A percentile compares a stretch with the other conserved stretches of the same genome.
Evolutionary conservation across 2,329 filamentous ascomycete species (phyloP).

Genomic region (Periconia sp.): DNA sequence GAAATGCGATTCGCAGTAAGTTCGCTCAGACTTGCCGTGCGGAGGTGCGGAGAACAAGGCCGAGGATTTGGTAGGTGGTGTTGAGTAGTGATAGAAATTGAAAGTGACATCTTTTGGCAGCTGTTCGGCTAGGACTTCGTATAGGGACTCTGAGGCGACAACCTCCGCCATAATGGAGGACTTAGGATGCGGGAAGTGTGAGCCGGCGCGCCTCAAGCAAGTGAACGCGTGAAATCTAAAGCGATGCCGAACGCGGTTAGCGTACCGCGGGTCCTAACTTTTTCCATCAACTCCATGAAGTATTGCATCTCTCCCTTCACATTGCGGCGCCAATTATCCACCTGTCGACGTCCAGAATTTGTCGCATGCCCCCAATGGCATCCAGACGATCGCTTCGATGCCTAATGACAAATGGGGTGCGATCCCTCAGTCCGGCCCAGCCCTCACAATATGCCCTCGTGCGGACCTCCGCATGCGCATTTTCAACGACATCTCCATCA

Average conservation of each 20-base stretch:
- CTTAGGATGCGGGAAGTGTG: conserved; percentile 7
- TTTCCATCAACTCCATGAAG: too few species aligned
- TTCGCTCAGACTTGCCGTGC: conserved; percentile 73
- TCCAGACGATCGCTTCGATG: conserved; percentile 52
- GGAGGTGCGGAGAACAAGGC: conserved; percentile 82
- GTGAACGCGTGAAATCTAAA: conserved; percentile 17
- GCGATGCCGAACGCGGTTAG: too few species aligned
- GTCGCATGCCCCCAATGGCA: conserved; percentile 49
- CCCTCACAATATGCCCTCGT: conserved; percentile 29
- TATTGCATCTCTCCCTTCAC: too few species aligned
- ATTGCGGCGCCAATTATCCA: conserved; percentile 11
- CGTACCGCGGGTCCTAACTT: too few species aligned
- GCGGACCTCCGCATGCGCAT: conserved; percentile 45
- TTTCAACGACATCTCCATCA: conserved; percentile 34
- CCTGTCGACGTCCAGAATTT: conserved; percentile 19
- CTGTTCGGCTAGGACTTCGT: conserved; percentile 57
- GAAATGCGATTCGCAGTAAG: conserved; percentile 87
- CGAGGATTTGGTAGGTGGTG: conserved; percentile 74
- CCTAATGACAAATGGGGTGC: conserved; percentile 32
- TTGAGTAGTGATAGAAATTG: conserved; percentile 84
- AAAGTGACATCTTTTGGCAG: conserved; percentile 64
- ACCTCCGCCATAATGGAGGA: conserved; percentile 31
- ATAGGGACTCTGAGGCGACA: conserved; percentile 30
- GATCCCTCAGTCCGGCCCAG: conserved; percentile 32
- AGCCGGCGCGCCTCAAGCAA: conserved; percentile 11